Evolutionary conservation across 306 rosid genomes (phyloP).

Genomic region (Prinsepia uniflora): DNA sequence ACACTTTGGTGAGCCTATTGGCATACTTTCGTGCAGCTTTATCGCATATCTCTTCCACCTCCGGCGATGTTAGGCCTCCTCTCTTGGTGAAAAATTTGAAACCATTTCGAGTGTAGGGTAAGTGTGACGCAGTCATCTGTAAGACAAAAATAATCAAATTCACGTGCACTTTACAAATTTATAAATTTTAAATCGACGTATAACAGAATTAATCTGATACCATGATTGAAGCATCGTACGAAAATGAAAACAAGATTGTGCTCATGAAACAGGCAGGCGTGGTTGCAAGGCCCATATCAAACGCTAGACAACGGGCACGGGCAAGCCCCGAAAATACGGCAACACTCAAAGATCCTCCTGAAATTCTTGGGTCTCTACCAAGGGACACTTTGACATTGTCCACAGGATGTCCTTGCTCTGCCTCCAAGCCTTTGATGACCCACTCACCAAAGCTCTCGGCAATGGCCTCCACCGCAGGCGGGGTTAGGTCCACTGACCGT

Average conservation of each 20-base stretch:
- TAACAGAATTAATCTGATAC: constrained; percentile 23
- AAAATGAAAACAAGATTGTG: constrained; percentile 74
- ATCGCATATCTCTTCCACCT: constrained; percentile 75
- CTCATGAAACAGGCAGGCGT: constrained; percentile 99
- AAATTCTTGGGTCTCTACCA: constrained; percentile 71
- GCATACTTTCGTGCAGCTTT: constrained; percentile 75
- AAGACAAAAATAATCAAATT: background rate
- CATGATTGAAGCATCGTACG: constrained; percentile 86
- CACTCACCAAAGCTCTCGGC: constrained; percentile 89
- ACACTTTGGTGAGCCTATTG: constrained; percentile 59
- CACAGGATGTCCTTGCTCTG: constrained; percentile 32
- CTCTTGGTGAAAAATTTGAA: constrained; percentile 77
- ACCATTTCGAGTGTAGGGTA: constrained; percentile 85
- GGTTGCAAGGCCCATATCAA: constrained; percentile 79
- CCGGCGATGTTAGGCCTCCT: constrained; percentile 69
- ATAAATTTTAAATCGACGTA: too few relatives aligned
- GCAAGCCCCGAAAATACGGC: constrained; percentile 72
- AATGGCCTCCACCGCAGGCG: constrained; percentile 75
- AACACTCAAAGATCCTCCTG: constrained; percentile 57
- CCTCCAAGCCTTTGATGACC: constrained; percentile 54
- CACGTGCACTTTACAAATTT: too few relatives aligned
- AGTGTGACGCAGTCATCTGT: constrained; percentile 96
- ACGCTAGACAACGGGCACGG: constrained; percentile 68
- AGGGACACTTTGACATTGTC: constrained; percentile 61
- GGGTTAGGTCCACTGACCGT: constrained; percentile 61